phyloP scores from a whole-genome alignment of 768 basidiomycete species.

The Mycena chlorophos region DNA sequence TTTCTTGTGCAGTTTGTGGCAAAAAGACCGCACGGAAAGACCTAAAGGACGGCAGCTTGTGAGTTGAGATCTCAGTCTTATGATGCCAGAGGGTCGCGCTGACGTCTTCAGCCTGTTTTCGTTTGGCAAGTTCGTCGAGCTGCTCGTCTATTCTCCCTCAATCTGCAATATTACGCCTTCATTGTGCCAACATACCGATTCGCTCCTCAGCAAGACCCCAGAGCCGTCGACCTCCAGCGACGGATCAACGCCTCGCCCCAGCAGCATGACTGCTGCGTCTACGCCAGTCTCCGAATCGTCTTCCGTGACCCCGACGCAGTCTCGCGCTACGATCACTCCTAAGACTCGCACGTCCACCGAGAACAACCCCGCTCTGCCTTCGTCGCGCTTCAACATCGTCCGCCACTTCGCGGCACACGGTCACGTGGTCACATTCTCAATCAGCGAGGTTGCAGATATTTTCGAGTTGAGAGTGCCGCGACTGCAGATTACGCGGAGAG shows the following conservation, averaged over 20 bases:
- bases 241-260: not conserved
- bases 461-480: conserved; percentile 63
- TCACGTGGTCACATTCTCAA: conserved; percentile 43
- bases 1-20: conserved; percentile 50
- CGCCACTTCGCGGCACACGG: conserved; percentile 35
- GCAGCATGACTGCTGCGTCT: not conserved
- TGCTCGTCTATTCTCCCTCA: conserved; percentile 47
- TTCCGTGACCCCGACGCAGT: not conserved
- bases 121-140: conserved; percentile 58
- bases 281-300: too few relatives aligned
- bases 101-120: conserved; percentile 42
- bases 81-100: not conserved
- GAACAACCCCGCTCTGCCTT: conserved; percentile 26
- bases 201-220: conserved; percentile 21
- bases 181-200: conserved; percentile 50
- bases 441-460: conserved; percentile 51
- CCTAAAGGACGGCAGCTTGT: conserved; percentile 57
- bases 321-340: not conserved
- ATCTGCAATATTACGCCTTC: conserved; percentile 36
- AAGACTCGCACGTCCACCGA: not conserved
- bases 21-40: conserved; percentile 31
- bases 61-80: conserved; percentile 27
- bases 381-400: conserved; percentile 43
- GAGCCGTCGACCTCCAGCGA: not conserved
- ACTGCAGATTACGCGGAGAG: conserved; percentile 50